Base-by-base conservation (phyloP, 768 basidiomycete genomes). In the Neoboletus subvelutipes region DNA sequence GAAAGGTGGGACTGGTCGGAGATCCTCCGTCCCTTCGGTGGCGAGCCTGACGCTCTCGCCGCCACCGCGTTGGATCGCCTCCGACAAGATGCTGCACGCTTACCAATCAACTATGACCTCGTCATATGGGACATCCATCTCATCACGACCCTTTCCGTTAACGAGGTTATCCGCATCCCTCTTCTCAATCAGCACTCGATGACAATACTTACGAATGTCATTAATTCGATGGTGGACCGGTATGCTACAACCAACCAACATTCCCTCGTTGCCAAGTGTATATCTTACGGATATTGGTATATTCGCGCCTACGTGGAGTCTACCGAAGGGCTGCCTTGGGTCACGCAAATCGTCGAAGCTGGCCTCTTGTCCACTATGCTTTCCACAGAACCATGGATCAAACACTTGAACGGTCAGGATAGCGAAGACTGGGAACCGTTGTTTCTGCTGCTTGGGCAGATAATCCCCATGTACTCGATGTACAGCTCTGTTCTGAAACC, bases 61-160 rank as follows among this genome's bases (percentile, higher is more conserved):
- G 33, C 58, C 29, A 63, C 67, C 26, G 64, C 69, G 15, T 50
- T 70, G 45, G 54, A 62, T 36, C 69, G 60, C 52, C 68, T 71
- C 50, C 59, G 40, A 51, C 66, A 62, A 18, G 69, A 67, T 26
- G n/a, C 54, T n/a, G 59, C 57, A 43, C 62, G 63, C 8, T 24
- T 24, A 8, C 62, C 68, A 10, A 53, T 62, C 45, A 62, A 70
- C 46, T 67, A 61, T 52, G 67, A 72, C 46, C 58, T 64, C 46
- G 42, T 72, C 47, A 56, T 67, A 28, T 71, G 69, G 69, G 69
- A 71, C 45, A 64, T 65, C 49, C 69, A 72, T 50, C 59, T 71
- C 22, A 42, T 72, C 42, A 71, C 64, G 2, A 45, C 52, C 6
- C 55, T 71, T 20, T 72, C 69, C 29, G 28, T 71, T 2, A 64